Evolutionary conservation across 2,329 filamentous ascomycete species (phyloP), one percentile per base, ranked within the genome.

Genomic region (Metarhizium guizhouense): DNA sequence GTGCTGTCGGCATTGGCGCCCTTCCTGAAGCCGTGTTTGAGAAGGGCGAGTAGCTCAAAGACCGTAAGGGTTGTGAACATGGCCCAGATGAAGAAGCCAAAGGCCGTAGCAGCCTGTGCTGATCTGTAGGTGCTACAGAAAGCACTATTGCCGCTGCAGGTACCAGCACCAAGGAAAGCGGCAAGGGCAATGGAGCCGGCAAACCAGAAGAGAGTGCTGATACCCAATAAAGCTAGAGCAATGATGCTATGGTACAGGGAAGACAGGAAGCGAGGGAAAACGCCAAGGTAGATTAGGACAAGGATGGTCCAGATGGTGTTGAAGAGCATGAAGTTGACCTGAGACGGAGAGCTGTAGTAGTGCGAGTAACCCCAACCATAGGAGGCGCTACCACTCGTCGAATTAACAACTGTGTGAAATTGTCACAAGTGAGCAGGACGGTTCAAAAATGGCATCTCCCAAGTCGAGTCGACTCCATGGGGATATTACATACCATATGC

Each of bases 171-270:
- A 56, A 90, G 71, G 55, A 77, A 76, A 20, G 84, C 85, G 0
- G 87, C 90, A 11, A 92, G 71, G 0, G 90, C 89, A 61, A 95
- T 85, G 64, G 90, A 87, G 6, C 90, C 90, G 0, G 87, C 85
- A 66, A 96, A 94, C 91, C 91, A 96, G 76, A 95, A 95, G 56
- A 95, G 77, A 73, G 87, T 85, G 10, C 89, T 94, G 29, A 94
- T 61, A 50, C 75, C 76, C 65, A 95, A 88, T 36, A 89, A 76
- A 1, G 65, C 84, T 18, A 92, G 74, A 16, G 90, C 81, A 48
- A 78, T 82, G 52, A 83, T 81, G 53, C 78, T 80, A 69, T 90
- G 83, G 63, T 85, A 84, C 11, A 83, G 63, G 29, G 74, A 74
- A 3, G 80, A 76, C 63, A 84, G 75, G 70, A 84, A 85, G 47